These are phyloP conservation scores for Diaporthe velutina DNA, from an alignment of 2,329 filamentous ascomycete genomes.

Conservation along the genomic window DNA sequence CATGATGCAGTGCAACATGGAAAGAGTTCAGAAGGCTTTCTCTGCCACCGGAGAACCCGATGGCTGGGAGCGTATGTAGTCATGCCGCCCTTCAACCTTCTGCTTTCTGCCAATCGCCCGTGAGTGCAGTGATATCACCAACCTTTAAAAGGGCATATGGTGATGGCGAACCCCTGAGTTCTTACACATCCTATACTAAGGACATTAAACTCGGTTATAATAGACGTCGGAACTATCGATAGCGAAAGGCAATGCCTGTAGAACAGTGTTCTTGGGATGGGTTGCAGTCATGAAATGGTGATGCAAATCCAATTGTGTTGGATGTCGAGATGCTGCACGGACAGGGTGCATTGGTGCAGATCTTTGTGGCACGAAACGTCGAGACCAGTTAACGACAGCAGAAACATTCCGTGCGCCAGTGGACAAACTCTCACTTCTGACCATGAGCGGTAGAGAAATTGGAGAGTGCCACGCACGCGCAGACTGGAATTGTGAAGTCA, in stretches of 20 bases:
- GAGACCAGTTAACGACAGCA: not conserved
- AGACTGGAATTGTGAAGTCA: not conserved
- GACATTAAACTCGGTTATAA: not conserved
- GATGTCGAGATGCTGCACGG: not conserved
- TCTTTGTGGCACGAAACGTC: not conserved
- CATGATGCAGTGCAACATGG: conserved; percentile 13
- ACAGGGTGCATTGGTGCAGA: not conserved
- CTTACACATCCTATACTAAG: not conserved
- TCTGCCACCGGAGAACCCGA: not conserved
- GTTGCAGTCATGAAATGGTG: not conserved
- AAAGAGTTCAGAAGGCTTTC: not conserved
- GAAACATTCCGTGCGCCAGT: not conserved
- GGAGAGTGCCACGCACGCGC: too few relatives aligned
- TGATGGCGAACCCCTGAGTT: not conserved
- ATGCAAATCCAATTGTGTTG: not conserved
- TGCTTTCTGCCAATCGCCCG: not conserved
- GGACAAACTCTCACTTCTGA: too few relatives aligned
- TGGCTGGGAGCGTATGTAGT: not conserved
- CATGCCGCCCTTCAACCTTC: not conserved
- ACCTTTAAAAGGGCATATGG: not conserved
- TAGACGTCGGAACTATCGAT: fast-evolving
- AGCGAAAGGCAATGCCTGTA: not conserved
- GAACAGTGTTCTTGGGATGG: not conserved
- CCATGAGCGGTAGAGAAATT: not conserved
- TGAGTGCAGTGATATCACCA: not conserved